These are phyloP conservation scores for Metschnikowia lochheadii DNA, from an alignment of 805 yeast species.

Conservation along the genomic window DNA sequence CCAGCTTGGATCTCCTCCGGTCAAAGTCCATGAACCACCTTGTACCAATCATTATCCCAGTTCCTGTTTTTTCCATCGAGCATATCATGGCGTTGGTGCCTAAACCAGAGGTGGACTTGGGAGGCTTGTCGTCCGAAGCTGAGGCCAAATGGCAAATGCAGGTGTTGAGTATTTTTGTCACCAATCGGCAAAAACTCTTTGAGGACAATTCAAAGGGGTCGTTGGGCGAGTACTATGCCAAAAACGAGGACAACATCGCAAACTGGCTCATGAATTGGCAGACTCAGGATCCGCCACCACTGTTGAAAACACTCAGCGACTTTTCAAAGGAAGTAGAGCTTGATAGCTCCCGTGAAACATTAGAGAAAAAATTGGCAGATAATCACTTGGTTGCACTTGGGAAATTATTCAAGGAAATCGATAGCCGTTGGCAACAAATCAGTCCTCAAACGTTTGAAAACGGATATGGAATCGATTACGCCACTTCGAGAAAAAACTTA, in stretches of 20 bases:
- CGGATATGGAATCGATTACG: constrained; percentile 18
- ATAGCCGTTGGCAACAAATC: neutral
- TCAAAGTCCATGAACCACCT: constrained; percentile 10
- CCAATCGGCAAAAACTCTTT: constrained; percentile 26
- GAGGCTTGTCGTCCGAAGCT: constrained; percentile 18
- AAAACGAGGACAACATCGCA: constrained; percentile 21
- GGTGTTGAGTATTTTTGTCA: constrained; percentile 26
- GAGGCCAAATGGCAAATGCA: constrained; percentile 31
- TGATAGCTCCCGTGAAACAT: constrained; percentile 22
- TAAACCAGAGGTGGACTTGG: constrained; percentile 18
- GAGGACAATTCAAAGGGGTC: constrained; percentile 17
- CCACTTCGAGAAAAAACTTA: constrained; percentile 25
- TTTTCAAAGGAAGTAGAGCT: constrained; percentile 20
- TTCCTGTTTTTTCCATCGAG: constrained; percentile 32
- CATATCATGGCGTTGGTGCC: constrained; percentile 24
- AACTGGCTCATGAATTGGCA: constrained; percentile 29
- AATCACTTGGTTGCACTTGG: constrained; percentile 10
- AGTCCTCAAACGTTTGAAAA: neutral
- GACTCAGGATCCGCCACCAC: constrained; percentile 11
- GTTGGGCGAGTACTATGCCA: constrained; percentile 26
- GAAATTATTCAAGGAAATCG: constrained; percentile 2
- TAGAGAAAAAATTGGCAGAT: constrained; percentile 13
- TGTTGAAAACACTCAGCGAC: constrained; percentile 15
- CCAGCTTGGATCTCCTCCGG: constrained; percentile 34
- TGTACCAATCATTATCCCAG: constrained; percentile 35